Percentiles rank a stretch among this genome's conserved stretches.
Evolutionary conservation across 2,329 filamentous ascomycete species (phyloP).

Genomic region (Trichoderma sp.): DNA sequence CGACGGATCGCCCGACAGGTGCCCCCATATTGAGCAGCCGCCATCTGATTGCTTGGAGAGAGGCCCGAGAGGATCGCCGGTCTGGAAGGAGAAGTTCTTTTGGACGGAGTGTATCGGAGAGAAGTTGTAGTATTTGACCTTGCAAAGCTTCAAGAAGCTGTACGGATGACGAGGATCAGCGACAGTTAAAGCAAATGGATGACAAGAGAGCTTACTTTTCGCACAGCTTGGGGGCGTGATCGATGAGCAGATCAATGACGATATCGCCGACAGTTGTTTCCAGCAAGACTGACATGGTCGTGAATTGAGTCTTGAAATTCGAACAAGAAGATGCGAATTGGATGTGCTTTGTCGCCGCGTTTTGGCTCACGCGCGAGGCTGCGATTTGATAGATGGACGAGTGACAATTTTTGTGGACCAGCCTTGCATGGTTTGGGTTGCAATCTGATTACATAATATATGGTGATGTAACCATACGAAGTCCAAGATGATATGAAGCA

Average conservation of each 20-base stretch:
- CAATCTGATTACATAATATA: background rate
- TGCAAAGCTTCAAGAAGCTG: constrained; percentile 97
- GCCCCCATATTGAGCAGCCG: constrained; percentile 88
- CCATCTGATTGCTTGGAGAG: constrained; percentile 82
- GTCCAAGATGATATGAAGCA: background rate
- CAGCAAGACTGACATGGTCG: constrained; percentile 82
- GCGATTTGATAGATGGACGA: background rate
- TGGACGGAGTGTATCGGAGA: constrained; percentile 88
- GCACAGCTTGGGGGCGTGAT: constrained; percentile 86
- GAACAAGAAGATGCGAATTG: background rate
- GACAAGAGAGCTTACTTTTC: constrained; percentile 71
- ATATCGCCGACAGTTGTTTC: constrained; percentile 93
- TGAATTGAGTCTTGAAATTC: background rate
- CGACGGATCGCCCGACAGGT: constrained; percentile 62
- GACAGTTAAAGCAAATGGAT: background rate
- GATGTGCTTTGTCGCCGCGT: background rate
- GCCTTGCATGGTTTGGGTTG: background rate
- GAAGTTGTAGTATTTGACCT: constrained; percentile 99
- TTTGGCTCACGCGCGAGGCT: constrained; percentile 7
- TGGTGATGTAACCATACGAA: background rate
- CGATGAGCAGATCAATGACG: constrained; percentile 86
- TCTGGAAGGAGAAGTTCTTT: constrained; percentile 94
- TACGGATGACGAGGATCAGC: constrained; percentile 21
- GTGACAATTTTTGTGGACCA: constrained; percentile 7
- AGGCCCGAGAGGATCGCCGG: constrained; percentile 88